Conservation (phyloP, 441 rosid species). For the Jatropha podagrica region DNA sequence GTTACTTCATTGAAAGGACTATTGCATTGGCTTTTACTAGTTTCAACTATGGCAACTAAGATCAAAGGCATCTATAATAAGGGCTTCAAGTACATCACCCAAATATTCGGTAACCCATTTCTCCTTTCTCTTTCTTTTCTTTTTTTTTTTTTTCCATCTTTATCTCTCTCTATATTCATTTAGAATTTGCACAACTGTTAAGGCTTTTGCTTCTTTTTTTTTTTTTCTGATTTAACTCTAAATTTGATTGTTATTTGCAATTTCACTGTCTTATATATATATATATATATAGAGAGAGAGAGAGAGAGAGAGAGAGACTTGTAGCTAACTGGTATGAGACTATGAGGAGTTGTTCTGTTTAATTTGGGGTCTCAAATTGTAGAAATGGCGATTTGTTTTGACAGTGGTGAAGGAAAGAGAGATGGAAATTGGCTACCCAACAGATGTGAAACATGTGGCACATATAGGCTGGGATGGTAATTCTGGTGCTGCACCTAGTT, state of each 20-base stretch:
- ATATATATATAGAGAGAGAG: too few species aligned
- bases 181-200: too few species aligned
- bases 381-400: background rate
- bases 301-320: too few species aligned
- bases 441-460: constrained; percentile 92
- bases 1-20: constrained; percentile 8
- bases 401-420: constrained; percentile 45
- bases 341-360: background rate
- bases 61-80: constrained; percentile 75
- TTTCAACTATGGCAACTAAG: constrained; percentile 59
- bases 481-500: constrained; percentile 34
- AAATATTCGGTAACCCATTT: constrained; percentile 67
- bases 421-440: constrained; percentile 87
- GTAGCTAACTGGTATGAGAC: background rate
- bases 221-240: background rate
- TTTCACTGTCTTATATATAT: too few species aligned
- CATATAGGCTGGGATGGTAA: constrained; percentile 81
- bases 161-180: background rate
- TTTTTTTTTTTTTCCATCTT: background rate
- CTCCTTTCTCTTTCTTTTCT: background rate
- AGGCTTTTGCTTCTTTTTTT: background rate
- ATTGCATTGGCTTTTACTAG: constrained; percentile 6
- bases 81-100: constrained; percentile 81
- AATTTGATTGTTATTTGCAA: too few species aligned
- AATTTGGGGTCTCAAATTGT: background rate